Evolutionary conservation across 78 protist genomes (phyloP).

Genomic region (Capsaspora owczarzaki): DNA sequence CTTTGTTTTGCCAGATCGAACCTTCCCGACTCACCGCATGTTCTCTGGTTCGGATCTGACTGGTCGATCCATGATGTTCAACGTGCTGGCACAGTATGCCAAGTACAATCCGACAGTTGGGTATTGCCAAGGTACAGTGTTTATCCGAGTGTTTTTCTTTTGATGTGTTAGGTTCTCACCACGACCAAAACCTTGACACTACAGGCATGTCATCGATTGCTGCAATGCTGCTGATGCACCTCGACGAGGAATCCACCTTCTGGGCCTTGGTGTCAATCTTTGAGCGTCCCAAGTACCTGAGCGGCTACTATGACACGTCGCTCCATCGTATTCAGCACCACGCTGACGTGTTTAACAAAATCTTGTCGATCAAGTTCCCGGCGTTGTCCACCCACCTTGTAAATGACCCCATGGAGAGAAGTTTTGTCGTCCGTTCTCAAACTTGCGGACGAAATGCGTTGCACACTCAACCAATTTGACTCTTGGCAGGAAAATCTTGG

Average conservation of each 20-base stretch:
- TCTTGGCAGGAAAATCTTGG: neutral
- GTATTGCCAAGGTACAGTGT: conserved; percentile 48
- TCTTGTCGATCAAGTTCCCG: neutral
- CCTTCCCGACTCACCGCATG: neutral
- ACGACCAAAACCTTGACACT: neutral
- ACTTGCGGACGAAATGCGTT: neutral
- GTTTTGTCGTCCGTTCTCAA: neutral
- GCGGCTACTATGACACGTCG: neutral
- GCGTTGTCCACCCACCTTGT: neutral
- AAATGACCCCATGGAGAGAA: neutral
- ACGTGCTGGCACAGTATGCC: conserved; percentile 17
- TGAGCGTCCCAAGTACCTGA: neutral
- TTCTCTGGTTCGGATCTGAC: neutral
- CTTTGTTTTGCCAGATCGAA: neutral
- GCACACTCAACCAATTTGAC: neutral
- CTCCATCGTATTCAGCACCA: neutral
- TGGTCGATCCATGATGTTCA: neutral
- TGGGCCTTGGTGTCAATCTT: neutral
- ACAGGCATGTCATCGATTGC: conserved; percentile 43
- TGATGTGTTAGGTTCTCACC: neutral
- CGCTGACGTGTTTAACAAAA: neutral
- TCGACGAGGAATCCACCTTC: conserved; percentile 42
- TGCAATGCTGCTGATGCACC: conserved; percentile 34
- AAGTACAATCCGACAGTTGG: conserved; percentile 32
- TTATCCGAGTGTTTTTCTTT: neutral